A percentile compares a stretch with the other conserved stretches of the same genome.
Conservation (phyloP, 805 yeast species). For the Candida sanyiensis region DNA sequence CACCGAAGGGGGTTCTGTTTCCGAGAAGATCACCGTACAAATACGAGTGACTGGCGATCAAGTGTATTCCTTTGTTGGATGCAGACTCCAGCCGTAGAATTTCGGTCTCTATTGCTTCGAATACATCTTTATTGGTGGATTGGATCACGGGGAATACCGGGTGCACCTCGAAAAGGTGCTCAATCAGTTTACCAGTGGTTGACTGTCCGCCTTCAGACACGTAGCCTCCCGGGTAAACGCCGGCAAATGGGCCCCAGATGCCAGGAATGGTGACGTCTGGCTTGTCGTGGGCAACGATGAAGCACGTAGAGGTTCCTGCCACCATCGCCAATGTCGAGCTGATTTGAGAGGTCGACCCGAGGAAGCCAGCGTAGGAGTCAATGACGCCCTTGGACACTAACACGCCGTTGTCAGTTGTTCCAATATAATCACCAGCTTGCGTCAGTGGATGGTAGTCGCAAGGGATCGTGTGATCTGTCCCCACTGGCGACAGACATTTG, state of each 20-base stretch:
- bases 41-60: slow-evolving; percentile 32
- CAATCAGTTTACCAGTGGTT: slow-evolving; percentile 50
- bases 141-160: slow-evolving; percentile 25
- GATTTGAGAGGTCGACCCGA: slow-evolving; percentile 19
- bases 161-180: slow-evolving; percentile 40
- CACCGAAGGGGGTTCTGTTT: slow-evolving; percentile 51
- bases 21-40: slow-evolving; percentile 54
- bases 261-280: slow-evolving; percentile 31
- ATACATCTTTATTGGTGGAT: slow-evolving; percentile 13
- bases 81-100: slow-evolving; percentile 16
- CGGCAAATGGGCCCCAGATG: slow-evolving; percentile 56
- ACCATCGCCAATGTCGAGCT: slow-evolving; percentile 38
- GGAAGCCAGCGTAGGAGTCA: slow-evolving; percentile 50
- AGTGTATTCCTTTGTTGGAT: slow-evolving; percentile 21
- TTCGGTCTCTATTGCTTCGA: slow-evolving; percentile 21
- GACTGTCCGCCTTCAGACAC: slow-evolving; percentile 55
- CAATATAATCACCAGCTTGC: slow-evolving; percentile 29
- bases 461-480: neutral
- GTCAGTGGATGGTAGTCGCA: slow-evolving; percentile 17
- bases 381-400: slow-evolving; percentile 44
- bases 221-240: slow-evolving; percentile 27
- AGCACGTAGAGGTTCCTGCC: slow-evolving; percentile 63
- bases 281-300: slow-evolving; percentile 28
- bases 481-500: slow-evolving; percentile 28
- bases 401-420: slow-evolving; percentile 10